These are phyloP conservation scores for Eimeria brunetti DNA, from an alignment of 169 alveolate species.

Conservation along the genomic window DNA sequence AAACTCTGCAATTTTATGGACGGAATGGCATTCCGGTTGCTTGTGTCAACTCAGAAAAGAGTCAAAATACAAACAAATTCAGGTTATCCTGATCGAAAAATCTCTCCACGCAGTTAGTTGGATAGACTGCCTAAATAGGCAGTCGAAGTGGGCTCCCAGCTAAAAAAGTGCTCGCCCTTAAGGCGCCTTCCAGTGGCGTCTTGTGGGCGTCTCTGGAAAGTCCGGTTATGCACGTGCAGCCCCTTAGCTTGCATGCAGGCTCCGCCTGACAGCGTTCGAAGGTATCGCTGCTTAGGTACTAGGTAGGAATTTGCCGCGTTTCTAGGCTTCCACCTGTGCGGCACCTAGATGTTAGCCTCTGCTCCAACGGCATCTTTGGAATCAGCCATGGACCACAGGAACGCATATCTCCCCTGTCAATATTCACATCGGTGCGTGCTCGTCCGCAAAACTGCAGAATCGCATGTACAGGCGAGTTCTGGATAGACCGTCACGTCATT, in stretches of 20 bases:
- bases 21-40: not conserved
- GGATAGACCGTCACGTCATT: not conserved
- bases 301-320: not conserved
- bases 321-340: not conserved
- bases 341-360: not conserved
- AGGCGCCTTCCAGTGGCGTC: slow-evolving; percentile 3
- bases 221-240: not conserved
- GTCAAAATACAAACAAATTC: not conserved
- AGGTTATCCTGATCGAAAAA: not conserved
- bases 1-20: not conserved
- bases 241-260: not conserved
- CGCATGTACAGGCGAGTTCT: not conserved
- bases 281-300: not conserved
- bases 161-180: not conserved
- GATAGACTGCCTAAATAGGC: not conserved
- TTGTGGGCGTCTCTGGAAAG: not conserved
- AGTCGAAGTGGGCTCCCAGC: not conserved
- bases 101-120: not conserved
- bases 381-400: not conserved
- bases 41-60: not conserved
- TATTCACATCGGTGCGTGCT: not conserved
- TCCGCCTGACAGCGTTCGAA: slow-evolving; percentile 1
- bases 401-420: not conserved
- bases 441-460: not conserved
- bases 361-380: slow-evolving; percentile 27